A percentile compares a stretch with the other conserved stretches of the same genome.
Conservation (phyloP, 192 early-diverging fungal species). For the Gonapodya sp. region DNA sequence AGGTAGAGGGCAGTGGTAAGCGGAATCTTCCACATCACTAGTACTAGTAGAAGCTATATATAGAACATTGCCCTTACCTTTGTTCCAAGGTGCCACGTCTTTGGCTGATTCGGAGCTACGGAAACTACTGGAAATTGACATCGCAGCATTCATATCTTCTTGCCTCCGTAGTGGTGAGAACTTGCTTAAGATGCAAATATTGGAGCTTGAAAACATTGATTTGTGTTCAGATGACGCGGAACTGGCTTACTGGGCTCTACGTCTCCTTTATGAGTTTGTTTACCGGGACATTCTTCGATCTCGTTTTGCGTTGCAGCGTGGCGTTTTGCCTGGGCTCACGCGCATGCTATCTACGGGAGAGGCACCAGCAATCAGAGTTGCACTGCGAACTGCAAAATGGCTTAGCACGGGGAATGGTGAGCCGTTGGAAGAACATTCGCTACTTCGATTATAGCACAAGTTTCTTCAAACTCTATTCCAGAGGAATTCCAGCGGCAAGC, state of each 20-base stretch:
- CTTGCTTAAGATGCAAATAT: neutral
- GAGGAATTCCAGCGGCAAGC: neutral
- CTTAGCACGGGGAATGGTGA: slow-evolving; percentile 46
- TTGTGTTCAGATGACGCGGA: slow-evolving; percentile 57
- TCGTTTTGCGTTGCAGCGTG: neutral
- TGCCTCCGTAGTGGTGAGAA: slow-evolving; percentile 54
- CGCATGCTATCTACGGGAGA: neutral
- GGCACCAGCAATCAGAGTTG: slow-evolving; percentile 11
- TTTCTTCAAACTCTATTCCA: slow-evolving; percentile 18
- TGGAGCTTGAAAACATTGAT: neutral
- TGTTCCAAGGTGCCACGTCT: no score
- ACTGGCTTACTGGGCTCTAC: slow-evolving; percentile 66
- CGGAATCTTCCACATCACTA: neutral
- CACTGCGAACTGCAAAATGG: slow-evolving; percentile 39
- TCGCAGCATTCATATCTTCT: slow-evolving; percentile 53
- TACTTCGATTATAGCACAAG: slow-evolving; percentile 47
- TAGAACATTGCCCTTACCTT: no score
- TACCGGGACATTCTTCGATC: slow-evolving; percentile 33
- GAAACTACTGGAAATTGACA: slow-evolving; percentile 48
- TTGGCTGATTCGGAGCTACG: slow-evolving; percentile 34
- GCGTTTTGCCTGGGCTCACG: neutral
- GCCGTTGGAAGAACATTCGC: slow-evolving; percentile 52
- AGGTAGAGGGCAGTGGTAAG: slow-evolving; percentile 28
- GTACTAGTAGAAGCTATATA: no score
- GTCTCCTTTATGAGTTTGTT: slow-evolving; percentile 69